Conservation (phyloP, 768 basidiomycete species). For the Tephrocybe sp. region DNA sequence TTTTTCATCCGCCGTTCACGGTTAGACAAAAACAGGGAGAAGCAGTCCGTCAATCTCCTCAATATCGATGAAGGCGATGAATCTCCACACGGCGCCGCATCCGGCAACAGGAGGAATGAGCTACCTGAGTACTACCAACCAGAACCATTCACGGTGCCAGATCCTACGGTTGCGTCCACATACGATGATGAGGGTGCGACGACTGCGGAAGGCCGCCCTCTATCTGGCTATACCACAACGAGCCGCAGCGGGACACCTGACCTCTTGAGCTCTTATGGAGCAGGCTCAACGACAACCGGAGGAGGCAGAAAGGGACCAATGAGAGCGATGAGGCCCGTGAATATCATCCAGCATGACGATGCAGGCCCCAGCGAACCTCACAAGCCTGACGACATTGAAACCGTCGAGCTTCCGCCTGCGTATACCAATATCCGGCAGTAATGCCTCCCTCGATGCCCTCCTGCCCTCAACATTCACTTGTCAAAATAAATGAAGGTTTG, state of each 20-base stretch:
- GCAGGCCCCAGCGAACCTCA: slow-evolving; percentile 53
- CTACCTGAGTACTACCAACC: slow-evolving; percentile 73
- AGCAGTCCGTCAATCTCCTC: slow-evolving; percentile 67
- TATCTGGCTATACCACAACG: slow-evolving; percentile 37
- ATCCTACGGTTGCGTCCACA: slow-evolving; percentile 43
- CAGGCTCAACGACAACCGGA: slow-evolving; percentile 24
- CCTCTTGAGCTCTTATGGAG: slow-evolving; percentile 20
- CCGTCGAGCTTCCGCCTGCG: slow-evolving; percentile 80
- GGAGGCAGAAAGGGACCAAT: slow-evolving; percentile 42
- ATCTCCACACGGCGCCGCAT: slow-evolving; percentile 16
- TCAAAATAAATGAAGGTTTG: background rate
- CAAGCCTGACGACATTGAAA: slow-evolving; percentile 48
- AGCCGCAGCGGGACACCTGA: slow-evolving; percentile 51
- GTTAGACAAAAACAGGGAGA: slow-evolving; percentile 37
- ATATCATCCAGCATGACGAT: slow-evolving; percentile 84
- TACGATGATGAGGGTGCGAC: slow-evolving; percentile 22
- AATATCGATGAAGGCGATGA: slow-evolving; percentile 58
- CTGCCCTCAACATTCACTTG: background rate
- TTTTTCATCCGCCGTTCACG: slow-evolving; percentile 25
- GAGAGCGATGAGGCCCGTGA: slow-evolving; percentile 63
- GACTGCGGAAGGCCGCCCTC: slow-evolving; percentile 27
- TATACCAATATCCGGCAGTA: slow-evolving; percentile 61
- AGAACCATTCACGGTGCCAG: slow-evolving; percentile 72
- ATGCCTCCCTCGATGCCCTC: background rate
- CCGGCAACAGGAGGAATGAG: slow-evolving; percentile 33